A percentile compares a stretch with the other conserved stretches of the same genome.
Conservation (phyloP, 1,139 yeast species). For the Spencermartinsiella ligniputridi region DNA sequence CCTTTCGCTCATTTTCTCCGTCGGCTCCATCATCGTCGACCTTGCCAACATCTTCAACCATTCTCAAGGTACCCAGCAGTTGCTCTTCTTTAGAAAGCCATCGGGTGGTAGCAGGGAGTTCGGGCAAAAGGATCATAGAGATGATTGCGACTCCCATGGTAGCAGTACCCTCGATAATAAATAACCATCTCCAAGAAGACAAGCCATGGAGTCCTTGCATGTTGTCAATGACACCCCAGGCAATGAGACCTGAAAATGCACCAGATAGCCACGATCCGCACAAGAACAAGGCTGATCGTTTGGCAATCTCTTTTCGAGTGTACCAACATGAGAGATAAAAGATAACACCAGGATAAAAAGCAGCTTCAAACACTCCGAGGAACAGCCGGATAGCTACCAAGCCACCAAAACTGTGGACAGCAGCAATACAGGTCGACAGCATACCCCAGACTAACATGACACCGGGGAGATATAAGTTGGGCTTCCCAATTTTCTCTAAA, state of each 20-base stretch:
- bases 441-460: constrained; percentile 56
- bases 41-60: constrained; percentile 22
- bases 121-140: constrained; percentile 36
- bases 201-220: constrained; percentile 32
- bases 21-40: constrained; percentile 19
- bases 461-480: constrained; percentile 47
- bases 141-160: constrained; percentile 31
- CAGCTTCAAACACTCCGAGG: constrained; percentile 33
- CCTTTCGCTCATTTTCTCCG: constrained; percentile 8
- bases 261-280: constrained; percentile 39
- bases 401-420: constrained; percentile 34
- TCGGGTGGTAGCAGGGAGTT: constrained; percentile 42
- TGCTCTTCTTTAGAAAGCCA: constrained; percentile 25
- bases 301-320: constrained; percentile 35
- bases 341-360: constrained; percentile 30
- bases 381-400: constrained; percentile 26
- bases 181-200: constrained; percentile 38
- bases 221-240: constrained; percentile 35
- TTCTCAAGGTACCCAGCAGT: constrained; percentile 18
- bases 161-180: constrained; percentile 35
- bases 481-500: constrained; percentile 44
- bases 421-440: constrained; percentile 57
- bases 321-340: constrained; percentile 32
- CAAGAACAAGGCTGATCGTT: constrained; percentile 53
- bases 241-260: constrained; percentile 34